Evolutionary conservation across 495 filamentous ascomycete species (phyloP).

Genomic region (Daldinia concentrica): DNA sequence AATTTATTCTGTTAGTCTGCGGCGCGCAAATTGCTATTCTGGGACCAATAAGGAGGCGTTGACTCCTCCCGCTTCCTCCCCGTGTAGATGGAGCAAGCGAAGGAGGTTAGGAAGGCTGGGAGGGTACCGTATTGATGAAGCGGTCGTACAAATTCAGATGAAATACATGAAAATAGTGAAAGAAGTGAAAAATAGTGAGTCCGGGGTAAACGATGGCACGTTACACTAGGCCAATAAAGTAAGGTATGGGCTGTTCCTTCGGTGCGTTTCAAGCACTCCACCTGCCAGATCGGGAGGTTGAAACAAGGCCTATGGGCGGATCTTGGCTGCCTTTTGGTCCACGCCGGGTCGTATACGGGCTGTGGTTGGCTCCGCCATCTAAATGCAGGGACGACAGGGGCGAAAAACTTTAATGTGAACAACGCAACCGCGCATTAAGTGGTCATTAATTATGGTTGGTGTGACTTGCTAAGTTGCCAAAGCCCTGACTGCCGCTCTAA

Average conservation of each 20-base stretch:
- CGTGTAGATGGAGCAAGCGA: not conserved
- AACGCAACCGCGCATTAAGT: conserved; percentile 26
- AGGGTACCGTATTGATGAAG: not conserved
- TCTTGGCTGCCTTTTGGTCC: not conserved
- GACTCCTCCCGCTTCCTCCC: conserved; percentile 7
- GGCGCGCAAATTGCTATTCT: conserved; percentile 4
- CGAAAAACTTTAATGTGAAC: conserved; percentile 20
- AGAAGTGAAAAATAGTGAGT: conserved; percentile 9
- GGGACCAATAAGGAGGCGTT: conserved; percentile 6
- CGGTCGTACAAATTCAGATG: not conserved
- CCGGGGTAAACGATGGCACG: conserved; percentile 44
- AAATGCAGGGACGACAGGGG: conserved; percentile 35
- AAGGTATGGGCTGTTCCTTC: conserved; percentile 25
- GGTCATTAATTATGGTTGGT: not conserved
- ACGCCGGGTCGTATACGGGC: conserved; percentile 10
- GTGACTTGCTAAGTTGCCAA: not conserved
- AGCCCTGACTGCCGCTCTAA: conserved; percentile 18
- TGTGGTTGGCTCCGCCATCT: conserved; percentile 34
- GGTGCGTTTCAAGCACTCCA: conserved; percentile 41
- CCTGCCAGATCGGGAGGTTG: conserved; percentile 36
- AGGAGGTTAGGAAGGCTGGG: not conserved
- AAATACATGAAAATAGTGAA: not conserved
- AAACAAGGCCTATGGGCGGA: conserved; percentile 15
- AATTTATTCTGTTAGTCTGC: conserved; percentile 4
- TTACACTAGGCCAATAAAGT: conserved; percentile 39